Conservation (phyloP, 2,329 filamentous ascomycete genomes). For the Chaetothyriales sp. region DNA sequence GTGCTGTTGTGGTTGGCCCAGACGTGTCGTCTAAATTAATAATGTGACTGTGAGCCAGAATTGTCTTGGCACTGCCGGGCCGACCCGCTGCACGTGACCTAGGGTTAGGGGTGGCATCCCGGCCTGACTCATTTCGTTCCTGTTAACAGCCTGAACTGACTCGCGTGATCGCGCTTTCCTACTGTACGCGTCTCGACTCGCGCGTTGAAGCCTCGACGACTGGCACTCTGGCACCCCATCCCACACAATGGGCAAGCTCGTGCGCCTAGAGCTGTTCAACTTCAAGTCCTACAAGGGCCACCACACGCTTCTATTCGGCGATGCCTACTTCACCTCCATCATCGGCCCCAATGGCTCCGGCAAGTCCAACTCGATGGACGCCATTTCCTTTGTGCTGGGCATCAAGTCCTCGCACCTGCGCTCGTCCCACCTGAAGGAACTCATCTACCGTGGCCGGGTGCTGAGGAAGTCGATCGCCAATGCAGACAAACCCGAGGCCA, state of each 20-base stretch:
- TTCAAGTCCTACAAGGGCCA: conserved; percentile 99
- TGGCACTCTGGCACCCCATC: background rate
- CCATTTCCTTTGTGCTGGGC: conserved; percentile 94
- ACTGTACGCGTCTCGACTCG: background rate
- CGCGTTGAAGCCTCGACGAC: conserved; percentile 2
- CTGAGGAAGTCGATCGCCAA: conserved; percentile 86
- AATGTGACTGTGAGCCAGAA: too few species aligned
- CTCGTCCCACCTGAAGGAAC: conserved; percentile 80
- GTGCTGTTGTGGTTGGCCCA: background rate
- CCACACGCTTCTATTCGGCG: conserved; percentile 83
- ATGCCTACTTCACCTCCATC: conserved; percentile 98
- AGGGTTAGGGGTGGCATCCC: too few species aligned
- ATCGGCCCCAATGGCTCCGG: conserved; percentile 99
- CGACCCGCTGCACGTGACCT: background rate
- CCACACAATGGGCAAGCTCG: conserved; percentile 79
- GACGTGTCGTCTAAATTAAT: background rate
- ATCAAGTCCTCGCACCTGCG: conserved; percentile 98
- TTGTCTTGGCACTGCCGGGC: background rate
- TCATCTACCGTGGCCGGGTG: conserved; percentile 90
- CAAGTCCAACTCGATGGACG: conserved; percentile 99
- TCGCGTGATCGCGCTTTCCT: background rate
- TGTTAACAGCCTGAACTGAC: background rate
- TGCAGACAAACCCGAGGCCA: conserved; percentile 56
- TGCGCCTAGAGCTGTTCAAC: conserved; percentile 88
- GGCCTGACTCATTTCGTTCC: background rate